A percentile compares a stretch with the other conserved stretches of the same genome.
Conservation (phyloP, 2,329 filamentous ascomycete genomes). For the Cordyceps javanica region DNA sequence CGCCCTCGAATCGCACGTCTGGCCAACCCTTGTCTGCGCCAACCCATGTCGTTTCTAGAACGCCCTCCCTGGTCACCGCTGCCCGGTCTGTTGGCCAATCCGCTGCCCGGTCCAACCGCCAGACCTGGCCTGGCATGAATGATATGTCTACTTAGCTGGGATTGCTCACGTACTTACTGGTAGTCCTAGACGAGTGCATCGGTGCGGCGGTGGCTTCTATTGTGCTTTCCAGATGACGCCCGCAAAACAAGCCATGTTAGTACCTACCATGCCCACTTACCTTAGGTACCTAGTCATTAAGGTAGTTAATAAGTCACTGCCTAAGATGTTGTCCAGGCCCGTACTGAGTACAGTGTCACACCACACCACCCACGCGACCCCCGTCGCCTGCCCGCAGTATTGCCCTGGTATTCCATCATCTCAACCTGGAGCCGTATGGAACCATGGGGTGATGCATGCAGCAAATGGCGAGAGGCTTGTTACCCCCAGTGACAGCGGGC, state of each 20-base stretch:
- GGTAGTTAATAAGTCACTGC: no score
- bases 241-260: no score
- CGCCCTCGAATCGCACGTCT: neutral
- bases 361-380: neutral
- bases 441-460: slow-evolving; percentile 5
- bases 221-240: no score
- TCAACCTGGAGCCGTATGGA: slow-evolving; percentile 1
- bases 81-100: neutral
- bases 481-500: neutral
- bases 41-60: neutral
- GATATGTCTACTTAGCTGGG: no score
- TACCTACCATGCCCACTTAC: no score
- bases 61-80: neutral
- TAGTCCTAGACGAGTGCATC: no score
- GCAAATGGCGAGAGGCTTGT: slow-evolving; percentile 4
- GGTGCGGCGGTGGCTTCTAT: no score
- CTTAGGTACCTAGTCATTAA: no score
- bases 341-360: neutral
- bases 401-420: slow-evolving; percentile 7
- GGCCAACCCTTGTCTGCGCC: neutral
- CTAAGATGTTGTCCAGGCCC: no score
- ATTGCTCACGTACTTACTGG: no score
- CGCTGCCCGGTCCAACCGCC: neutral
- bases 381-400: neutral
- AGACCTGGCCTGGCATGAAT: no score